Base-by-base conservation (phyloP, 2,329 filamentous ascomycete genomes). In the Cryphonectria japonica region DNA sequence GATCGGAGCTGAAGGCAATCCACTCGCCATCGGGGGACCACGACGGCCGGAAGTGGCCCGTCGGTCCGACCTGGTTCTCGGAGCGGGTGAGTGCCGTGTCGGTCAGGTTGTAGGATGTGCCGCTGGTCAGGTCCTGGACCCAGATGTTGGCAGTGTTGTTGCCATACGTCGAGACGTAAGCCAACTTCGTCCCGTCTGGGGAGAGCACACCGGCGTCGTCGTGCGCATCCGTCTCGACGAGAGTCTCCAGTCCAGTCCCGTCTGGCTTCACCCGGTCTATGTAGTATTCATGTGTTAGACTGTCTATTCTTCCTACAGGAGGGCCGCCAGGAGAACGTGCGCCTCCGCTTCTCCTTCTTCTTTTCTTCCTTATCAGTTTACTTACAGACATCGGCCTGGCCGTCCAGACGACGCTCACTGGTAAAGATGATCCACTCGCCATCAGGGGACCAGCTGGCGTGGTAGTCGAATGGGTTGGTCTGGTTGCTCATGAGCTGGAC, bases 11-110 rank as follows among this genome's bases (percentile, higher is more conserved):
- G 70, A 84, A 83, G 1, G 77, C 79, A 68, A 83, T 76, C 80
- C 80, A 83, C 69, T 82, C 69, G 32, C 82, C 81, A 52, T 83
- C 78, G 0, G 82, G 81, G 0, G 81, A 82, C 81, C 81, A 83
- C 7, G 74, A 72, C 0, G 82, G 82, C 3, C 79, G 77, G 72
- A 82, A 83, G 72, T 81, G 76, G 7, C 82, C 80, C 41, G 79
- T 76, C 16, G 80, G 79, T 22, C 69, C 64, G 34, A n/a, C 41
- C 61, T 65, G 60, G n/a, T 71, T 54, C 22, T 41, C 26, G 4
- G 73, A 69, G 22, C 70, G 70, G 1, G 75, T 76, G 7, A 65
- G 41, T 1, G 73, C 69, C 0, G 77, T 80, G 70, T 82, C 79
- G 26, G 81, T 83, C 34, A 84, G 69, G 61, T 83, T 83, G 41